Evolutionary conservation across 2,329 filamentous ascomycete genomes (phyloP).

Genomic region (Exutisphaerella laricina): DNA sequence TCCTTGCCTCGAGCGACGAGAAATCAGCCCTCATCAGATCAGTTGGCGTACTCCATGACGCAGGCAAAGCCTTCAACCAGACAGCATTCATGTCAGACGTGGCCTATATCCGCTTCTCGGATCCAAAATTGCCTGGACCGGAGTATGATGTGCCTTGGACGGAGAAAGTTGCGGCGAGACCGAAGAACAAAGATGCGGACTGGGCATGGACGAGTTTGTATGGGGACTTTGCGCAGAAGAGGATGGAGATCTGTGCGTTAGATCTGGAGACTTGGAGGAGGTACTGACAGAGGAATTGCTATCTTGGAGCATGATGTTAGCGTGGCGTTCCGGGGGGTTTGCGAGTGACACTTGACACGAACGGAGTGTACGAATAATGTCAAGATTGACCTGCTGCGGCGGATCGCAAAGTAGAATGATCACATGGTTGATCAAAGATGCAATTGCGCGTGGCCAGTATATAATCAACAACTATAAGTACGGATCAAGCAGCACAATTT

Average conservation of each 20-base stretch:
- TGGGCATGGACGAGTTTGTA: conserved; percentile 48
- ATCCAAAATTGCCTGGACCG: conserved; percentile 46
- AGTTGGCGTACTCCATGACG: conserved; percentile 29
- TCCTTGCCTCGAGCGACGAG: conserved; percentile 24
- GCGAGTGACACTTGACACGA: too few relatives aligned
- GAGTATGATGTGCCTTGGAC: conserved; percentile 46
- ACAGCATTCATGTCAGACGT: conserved; percentile 40
- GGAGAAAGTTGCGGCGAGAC: conserved; percentile 38
- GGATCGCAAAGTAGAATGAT: too few relatives aligned
- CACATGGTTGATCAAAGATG: too few relatives aligned
- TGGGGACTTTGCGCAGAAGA: conserved; percentile 44
- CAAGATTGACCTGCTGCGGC: too few relatives aligned
- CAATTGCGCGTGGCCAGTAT: too few relatives aligned
- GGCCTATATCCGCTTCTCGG: conserved; percentile 44
- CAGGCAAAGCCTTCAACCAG: conserved; percentile 38
- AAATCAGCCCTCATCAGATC: conserved; percentile 27
- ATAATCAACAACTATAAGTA: too few relatives aligned
- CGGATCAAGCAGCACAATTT: too few relatives aligned
- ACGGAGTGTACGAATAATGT: too few relatives aligned
- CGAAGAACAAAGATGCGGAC: conserved; percentile 43
- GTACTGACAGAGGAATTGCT: not conserved
- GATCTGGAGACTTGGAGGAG: conserved; percentile 43
- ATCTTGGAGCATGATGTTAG: too few relatives aligned
- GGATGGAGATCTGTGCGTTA: conserved; percentile 50
- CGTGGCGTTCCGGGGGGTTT: too few relatives aligned